These are phyloP conservation scores for Leptoxyphium fumago DNA, from an alignment of 2,329 filamentous ascomycete genomes.

Conservation along the genomic window DNA sequence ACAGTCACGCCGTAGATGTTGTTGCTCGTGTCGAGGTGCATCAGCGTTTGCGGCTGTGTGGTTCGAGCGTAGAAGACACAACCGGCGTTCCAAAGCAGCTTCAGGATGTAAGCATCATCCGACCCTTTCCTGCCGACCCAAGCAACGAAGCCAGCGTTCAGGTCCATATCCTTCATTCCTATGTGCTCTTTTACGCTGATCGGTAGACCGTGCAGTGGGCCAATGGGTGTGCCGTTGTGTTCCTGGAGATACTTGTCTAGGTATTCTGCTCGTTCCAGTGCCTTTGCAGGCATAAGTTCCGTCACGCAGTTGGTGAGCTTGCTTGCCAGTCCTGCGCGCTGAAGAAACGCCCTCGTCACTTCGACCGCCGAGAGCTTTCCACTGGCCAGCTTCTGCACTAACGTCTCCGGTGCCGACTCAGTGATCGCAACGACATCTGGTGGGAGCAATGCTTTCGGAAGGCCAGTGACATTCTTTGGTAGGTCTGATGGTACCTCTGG, in stretches of 20 bases:
- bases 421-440: constrained; percentile 37
- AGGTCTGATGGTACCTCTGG: constrained; percentile 23
- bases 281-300: constrained; percentile 24
- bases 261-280: constrained; percentile 24
- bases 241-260: constrained; percentile 26
- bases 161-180: constrained; percentile 32
- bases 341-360: constrained; percentile 39
- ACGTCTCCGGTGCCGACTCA: constrained; percentile 28
- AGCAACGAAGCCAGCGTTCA: constrained; percentile 35
- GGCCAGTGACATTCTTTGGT: constrained; percentile 29
- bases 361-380: constrained; percentile 28
- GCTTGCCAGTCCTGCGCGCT: constrained; percentile 40
- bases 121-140: constrained; percentile 32
- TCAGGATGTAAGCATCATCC: constrained; percentile 34
- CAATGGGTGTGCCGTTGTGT: constrained; percentile 23
- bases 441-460: constrained; percentile 33
- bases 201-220: constrained; percentile 37
- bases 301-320: constrained; percentile 35
- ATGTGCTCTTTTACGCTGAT: constrained; percentile 39
- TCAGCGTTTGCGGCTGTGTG: constrained; percentile 39
- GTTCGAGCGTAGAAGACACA: constrained; percentile 39
- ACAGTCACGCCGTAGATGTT: constrained; percentile 39
- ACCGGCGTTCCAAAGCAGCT: constrained; percentile 33
- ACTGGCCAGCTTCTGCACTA: constrained; percentile 29
- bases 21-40: constrained; percentile 38